These are phyloP conservation scores for Bacidia rubella DNA, from an alignment of 495 filamentous ascomycete species.

Conservation along the genomic window DNA sequence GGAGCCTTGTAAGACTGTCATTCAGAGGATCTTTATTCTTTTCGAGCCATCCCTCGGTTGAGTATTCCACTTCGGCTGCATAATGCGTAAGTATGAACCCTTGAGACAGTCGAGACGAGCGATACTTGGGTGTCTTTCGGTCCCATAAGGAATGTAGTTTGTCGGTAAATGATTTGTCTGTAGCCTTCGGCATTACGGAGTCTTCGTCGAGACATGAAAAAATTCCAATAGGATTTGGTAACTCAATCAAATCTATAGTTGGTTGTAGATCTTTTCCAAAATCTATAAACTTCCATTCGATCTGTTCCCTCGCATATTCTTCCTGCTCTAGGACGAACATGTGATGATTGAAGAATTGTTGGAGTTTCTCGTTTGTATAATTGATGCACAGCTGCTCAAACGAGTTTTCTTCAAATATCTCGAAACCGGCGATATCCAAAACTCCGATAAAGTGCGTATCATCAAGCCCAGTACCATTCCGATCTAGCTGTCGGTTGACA, in stretches of 20 bases:
- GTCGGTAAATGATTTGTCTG: slow-evolving; percentile 91
- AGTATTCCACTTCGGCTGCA: slow-evolving; percentile 94
- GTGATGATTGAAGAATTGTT: slow-evolving; percentile 99
- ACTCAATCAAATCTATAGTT: slow-evolving; percentile 93
- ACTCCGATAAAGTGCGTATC: slow-evolving; percentile 95
- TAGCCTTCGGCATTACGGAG: slow-evolving; percentile 97
- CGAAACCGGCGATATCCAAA: slow-evolving; percentile 97
- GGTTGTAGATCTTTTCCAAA: slow-evolving; percentile 96
- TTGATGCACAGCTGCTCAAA: slow-evolving; percentile 99
- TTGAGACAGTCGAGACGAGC: slow-evolving; percentile 70
- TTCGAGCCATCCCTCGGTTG: slow-evolving; percentile 88
- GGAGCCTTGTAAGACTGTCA: slow-evolving; percentile 82
- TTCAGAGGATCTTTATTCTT: slow-evolving; percentile 99
- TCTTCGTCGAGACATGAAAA: slow-evolving; percentile 98
- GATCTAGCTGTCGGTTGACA: slow-evolving; percentile 85
- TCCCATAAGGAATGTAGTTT: slow-evolving; percentile 97
- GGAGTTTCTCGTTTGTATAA: slow-evolving; percentile 98
- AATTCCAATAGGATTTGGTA: slow-evolving; percentile 93
- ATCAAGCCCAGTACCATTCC: slow-evolving; percentile 60
- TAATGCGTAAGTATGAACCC: slow-evolving; percentile 99
- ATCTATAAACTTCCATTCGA: slow-evolving; percentile 99
- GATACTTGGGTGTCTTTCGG: slow-evolving; percentile 86
- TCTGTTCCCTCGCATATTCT: slow-evolving; percentile 94
- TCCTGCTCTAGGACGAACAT: slow-evolving; percentile 99
- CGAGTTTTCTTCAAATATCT: slow-evolving; percentile 96